Percentiles rank a stretch among this genome's conserved stretches.
These are phyloP conservation scores for Boletus rubropictus DNA, from an alignment of 768 basidiomycete species.

Conservation along the genomic window DNA sequence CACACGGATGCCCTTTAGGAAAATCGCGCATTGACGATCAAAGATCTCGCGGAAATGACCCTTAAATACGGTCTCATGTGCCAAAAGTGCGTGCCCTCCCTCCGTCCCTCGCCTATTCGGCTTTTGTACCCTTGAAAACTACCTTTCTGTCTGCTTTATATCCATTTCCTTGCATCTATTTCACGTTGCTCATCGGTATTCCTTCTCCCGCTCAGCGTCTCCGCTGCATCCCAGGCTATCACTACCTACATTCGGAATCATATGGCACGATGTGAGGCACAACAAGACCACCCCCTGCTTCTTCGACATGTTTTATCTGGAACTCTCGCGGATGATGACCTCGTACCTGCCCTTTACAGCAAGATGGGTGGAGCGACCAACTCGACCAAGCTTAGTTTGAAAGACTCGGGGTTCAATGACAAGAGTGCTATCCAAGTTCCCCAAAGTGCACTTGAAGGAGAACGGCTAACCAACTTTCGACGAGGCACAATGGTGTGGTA, in stretches of 20 bases:
- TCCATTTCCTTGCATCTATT: slow-evolving; percentile 8
- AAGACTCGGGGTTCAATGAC: slow-evolving; percentile 21
- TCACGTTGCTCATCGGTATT: slow-evolving; percentile 9
- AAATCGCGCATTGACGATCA: slow-evolving; percentile 82
- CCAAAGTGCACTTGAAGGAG: slow-evolving; percentile 14
- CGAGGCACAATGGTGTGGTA: slow-evolving; percentile 81
- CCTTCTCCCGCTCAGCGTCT: slow-evolving; percentile 41
- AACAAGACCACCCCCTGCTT: slow-evolving; percentile 70
- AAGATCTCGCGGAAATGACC: slow-evolving; percentile 73
- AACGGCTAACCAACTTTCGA: slow-evolving; percentile 64
- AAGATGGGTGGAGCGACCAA: slow-evolving; percentile 60
- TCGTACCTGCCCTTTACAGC: slow-evolving; percentile 65
- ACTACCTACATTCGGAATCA: slow-evolving; percentile 78
- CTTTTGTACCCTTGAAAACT: slow-evolving; percentile 10
- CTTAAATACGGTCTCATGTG: slow-evolving; percentile 60
- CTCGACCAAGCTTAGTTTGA: slow-evolving; percentile 26
- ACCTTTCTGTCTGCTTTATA: slow-evolving; percentile 2
- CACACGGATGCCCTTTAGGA: slow-evolving; percentile 37
- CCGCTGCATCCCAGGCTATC: slow-evolving; percentile 76
- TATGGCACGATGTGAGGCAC: slow-evolving; percentile 60
- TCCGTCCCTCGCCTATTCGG: slow-evolving; percentile 4
- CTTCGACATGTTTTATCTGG: slow-evolving; percentile 69
- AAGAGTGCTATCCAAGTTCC: slow-evolving; percentile 15
- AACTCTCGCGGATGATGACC: slow-evolving; percentile 65
- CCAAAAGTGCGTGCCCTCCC: slow-evolving; percentile 55